These are phyloP conservation scores for Colletotrichum eleusines DNA, from an alignment of 2,329 filamentous ascomycete species.

Conservation along the genomic window DNA sequence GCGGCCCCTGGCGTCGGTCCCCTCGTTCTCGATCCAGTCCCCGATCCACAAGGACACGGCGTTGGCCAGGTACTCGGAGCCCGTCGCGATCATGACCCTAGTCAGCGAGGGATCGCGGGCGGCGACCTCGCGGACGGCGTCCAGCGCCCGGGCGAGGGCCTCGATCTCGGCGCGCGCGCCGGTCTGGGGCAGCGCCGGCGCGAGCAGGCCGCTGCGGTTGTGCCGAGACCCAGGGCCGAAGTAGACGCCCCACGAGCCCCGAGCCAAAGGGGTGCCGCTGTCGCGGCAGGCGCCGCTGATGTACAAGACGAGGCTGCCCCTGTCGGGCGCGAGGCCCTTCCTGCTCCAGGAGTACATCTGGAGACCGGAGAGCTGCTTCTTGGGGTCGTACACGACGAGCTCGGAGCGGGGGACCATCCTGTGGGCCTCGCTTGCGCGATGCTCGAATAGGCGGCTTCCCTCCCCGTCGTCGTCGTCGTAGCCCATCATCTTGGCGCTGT, in stretches of 20 bases:
- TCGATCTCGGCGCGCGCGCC: constrained; percentile 43
- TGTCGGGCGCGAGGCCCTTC: not conserved
- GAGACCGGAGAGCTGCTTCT: constrained; percentile 13
- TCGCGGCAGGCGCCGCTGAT: constrained; percentile 46
- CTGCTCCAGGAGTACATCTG: constrained; percentile 14
- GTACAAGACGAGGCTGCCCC: constrained; percentile 42
- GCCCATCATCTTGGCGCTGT: not conserved
- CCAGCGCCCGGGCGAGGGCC: constrained; percentile 40
- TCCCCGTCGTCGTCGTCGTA: constrained; percentile 16
- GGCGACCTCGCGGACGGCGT: constrained; percentile 22
- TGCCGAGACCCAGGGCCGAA: constrained; percentile 45
- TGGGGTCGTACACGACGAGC: constrained; percentile 26
- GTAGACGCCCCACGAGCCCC: constrained; percentile 45
- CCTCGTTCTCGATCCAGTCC: constrained; percentile 41
- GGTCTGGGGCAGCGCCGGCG: constrained; percentile 38
- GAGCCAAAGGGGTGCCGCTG: constrained; percentile 43
- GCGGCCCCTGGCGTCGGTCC: constrained; percentile 5
- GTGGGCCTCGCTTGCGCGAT: constrained; percentile 6
- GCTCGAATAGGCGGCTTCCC: constrained; percentile 13
- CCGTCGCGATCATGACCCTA: constrained; percentile 39
- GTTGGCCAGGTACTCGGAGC: constrained; percentile 41
- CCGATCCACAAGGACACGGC: constrained; percentile 41
- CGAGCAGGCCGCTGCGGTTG: constrained; percentile 40
- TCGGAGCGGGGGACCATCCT: constrained; percentile 5
- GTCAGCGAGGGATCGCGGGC: constrained; percentile 12